Conservation (phyloP, 116 monocot genomes). For the Zostera marina region DNA sequence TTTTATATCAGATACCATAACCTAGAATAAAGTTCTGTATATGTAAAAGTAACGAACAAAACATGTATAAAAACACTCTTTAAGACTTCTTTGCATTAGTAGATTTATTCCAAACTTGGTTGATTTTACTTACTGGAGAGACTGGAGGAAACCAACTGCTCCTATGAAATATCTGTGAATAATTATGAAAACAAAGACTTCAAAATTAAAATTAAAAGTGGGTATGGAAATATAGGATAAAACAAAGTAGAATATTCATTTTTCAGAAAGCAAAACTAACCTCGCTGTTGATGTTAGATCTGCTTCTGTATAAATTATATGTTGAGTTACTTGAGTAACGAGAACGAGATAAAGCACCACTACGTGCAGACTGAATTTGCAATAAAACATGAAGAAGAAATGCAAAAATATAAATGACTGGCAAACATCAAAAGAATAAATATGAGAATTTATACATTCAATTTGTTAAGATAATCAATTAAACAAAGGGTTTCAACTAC, state of each 20-base stretch:
- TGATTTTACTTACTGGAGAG: slow-evolving; percentile 25
- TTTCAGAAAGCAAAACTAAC: slow-evolving; percentile 14
- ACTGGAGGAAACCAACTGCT: slow-evolving; percentile 13
- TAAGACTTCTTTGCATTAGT: background rate
- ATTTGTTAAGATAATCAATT: too few species aligned
- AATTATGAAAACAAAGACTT: background rate
- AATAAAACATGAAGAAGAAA: slow-evolving; percentile 3
- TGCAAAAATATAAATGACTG: background rate
- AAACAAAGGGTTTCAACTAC: too few species aligned
- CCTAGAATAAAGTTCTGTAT: too few species aligned
- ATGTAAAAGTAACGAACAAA: too few species aligned
- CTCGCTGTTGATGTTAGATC: slow-evolving; percentile 18
- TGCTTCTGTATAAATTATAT: slow-evolving; percentile 15
- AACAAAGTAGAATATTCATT: too few species aligned
- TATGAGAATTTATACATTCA: too few species aligned
- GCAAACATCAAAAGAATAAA: too few species aligned
- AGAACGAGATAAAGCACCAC: background rate
- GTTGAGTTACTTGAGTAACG: too few species aligned
- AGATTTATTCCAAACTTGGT: background rate
- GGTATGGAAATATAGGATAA: too few species aligned
- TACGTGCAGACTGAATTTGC: slow-evolving; percentile 2
- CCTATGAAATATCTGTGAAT: slow-evolving; percentile 16
- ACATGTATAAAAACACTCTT: too few species aligned
- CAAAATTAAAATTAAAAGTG: too few species aligned
- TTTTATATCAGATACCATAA: too few species aligned